These are phyloP conservation scores for Claviceps purpurea DNA, from an alignment of 2,329 filamentous ascomycete genomes.

Conservation along the genomic window DNA sequence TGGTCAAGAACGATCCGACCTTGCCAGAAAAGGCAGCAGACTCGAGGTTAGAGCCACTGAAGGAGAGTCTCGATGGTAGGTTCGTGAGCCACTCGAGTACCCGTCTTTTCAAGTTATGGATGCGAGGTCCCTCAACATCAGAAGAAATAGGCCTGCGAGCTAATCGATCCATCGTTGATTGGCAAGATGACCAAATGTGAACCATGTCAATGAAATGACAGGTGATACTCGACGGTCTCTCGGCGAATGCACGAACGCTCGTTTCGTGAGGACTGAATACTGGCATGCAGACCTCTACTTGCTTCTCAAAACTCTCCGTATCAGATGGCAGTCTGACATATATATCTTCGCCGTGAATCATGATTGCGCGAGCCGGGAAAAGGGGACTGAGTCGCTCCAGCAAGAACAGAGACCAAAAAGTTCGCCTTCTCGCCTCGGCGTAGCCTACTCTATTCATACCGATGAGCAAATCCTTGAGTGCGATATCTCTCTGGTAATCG, in stretches of 20 bases:
- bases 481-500: conserved; percentile 29
- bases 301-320: conserved; percentile 46
- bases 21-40: conserved; percentile 37
- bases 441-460: conserved; percentile 43
- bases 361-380: conserved; percentile 37
- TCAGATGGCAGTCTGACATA: conserved; percentile 54
- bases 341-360: conserved; percentile 50
- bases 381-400: conserved; percentile 54
- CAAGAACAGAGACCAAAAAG: conserved; percentile 59
- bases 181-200: conserved; percentile 51
- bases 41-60: conserved; percentile 43
- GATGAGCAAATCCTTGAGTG: conserved; percentile 34
- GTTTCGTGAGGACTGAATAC: conserved; percentile 41
- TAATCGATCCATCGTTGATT: conserved; percentile 39
- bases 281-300: conserved; percentile 42
- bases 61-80: conserved; percentile 41
- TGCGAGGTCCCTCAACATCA: conserved; percentile 16
- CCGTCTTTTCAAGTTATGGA: conserved; percentile 35
- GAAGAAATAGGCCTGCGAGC: conserved; percentile 15
- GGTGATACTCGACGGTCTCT: conserved; percentile 34
- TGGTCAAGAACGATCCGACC: conserved; percentile 45
- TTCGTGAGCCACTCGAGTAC: conserved; percentile 45
- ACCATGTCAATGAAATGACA: conserved; percentile 49
- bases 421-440: conserved; percentile 54
- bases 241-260: conserved; percentile 9